phyloP scores from a whole-genome alignment of 208 protist species.

The Herpetomonas muscarum region DNA sequence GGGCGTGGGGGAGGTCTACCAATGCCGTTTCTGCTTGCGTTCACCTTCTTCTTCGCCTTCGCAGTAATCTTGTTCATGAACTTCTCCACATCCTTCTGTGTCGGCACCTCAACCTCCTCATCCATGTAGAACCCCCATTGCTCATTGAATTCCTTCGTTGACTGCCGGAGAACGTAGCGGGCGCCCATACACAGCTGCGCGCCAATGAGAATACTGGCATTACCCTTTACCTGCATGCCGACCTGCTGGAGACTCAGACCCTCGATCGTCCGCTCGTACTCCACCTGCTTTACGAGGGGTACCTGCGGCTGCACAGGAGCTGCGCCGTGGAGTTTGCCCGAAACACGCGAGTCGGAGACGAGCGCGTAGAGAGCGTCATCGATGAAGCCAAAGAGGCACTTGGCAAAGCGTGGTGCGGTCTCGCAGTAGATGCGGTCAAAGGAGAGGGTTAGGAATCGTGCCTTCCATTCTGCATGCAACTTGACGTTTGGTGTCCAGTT shows the following conservation, averaged over 20 bases:
- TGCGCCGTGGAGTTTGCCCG: constrained; percentile 15
- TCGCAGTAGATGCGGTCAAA: constrained; percentile 56
- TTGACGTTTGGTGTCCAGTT: constrained; percentile 65
- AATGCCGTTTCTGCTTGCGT: background rate
- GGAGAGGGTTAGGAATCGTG: constrained; percentile 47
- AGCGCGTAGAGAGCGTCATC: constrained; percentile 64
- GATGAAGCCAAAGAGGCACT: constrained; percentile 72
- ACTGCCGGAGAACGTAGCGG: constrained; percentile 72
- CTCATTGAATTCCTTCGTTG: constrained; percentile 43
- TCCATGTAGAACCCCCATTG: constrained; percentile 84
- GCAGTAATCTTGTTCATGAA: constrained; percentile 13
- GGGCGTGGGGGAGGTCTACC: background rate
- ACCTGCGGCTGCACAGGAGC: constrained; percentile 26
- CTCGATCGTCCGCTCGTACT: constrained; percentile 55
- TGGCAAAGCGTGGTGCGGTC: constrained; percentile 55
- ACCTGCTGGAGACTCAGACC: constrained; percentile 63
- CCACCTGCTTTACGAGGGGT: constrained; percentile 40
- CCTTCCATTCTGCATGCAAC: constrained; percentile 74
- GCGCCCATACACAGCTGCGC: constrained; percentile 83
- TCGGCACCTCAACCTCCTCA: constrained; percentile 20
- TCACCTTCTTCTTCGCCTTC: constrained; percentile 12
- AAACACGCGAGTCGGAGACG: constrained; percentile 34
- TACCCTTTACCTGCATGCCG: constrained; percentile 52
- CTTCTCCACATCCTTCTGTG: constrained; percentile 16
- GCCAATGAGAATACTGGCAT: constrained; percentile 56